These are phyloP conservation scores for Serendipita sp. DNA, from an alignment of 768 basidiomycete genomes.

Conservation along the genomic window DNA sequence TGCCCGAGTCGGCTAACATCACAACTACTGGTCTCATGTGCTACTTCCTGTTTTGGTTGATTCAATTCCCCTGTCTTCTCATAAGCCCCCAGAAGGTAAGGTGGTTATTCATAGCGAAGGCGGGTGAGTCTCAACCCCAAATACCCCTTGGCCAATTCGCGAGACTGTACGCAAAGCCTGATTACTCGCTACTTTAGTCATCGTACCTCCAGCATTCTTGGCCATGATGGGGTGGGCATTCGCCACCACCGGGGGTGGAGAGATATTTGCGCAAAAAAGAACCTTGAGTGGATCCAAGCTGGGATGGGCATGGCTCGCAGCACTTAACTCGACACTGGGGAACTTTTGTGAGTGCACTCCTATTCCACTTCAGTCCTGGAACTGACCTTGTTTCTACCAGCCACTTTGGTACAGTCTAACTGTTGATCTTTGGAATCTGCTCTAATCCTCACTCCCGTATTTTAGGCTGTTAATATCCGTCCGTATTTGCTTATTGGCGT, in stretches of 20 bases:
- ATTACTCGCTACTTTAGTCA: slow-evolving; percentile 15
- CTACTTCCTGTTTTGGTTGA: slow-evolving; percentile 61
- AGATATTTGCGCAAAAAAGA: slow-evolving; percentile 38
- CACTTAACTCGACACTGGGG: slow-evolving; percentile 62
- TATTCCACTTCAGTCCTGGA: neutral
- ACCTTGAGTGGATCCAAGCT: slow-evolving; percentile 35
- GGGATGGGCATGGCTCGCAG: slow-evolving; percentile 66
- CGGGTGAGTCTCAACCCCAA: slow-evolving; percentile 17
- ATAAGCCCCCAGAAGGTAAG: slow-evolving; percentile 64
- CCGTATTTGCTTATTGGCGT: neutral
- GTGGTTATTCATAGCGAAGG: slow-evolving; percentile 58
- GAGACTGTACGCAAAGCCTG: no score
- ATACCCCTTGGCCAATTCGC: slow-evolving; percentile 18
- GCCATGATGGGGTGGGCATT: slow-evolving; percentile 70
- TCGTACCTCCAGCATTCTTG: slow-evolving; percentile 50
- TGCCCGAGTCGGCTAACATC: slow-evolving; percentile 41
- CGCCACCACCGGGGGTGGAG: slow-evolving; percentile 37
- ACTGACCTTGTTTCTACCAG: slow-evolving; percentile 13
- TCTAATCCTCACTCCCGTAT: neutral
- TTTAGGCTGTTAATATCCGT: slow-evolving; percentile 38
- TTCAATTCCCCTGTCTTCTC: slow-evolving; percentile 62
- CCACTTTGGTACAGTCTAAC: neutral
- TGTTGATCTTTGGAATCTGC: neutral
- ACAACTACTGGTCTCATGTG: slow-evolving; percentile 50
- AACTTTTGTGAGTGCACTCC: slow-evolving; percentile 27